Conservation (phyloP, 768 basidiomycete species). For the Cystobasidium onofrii region DNA sequence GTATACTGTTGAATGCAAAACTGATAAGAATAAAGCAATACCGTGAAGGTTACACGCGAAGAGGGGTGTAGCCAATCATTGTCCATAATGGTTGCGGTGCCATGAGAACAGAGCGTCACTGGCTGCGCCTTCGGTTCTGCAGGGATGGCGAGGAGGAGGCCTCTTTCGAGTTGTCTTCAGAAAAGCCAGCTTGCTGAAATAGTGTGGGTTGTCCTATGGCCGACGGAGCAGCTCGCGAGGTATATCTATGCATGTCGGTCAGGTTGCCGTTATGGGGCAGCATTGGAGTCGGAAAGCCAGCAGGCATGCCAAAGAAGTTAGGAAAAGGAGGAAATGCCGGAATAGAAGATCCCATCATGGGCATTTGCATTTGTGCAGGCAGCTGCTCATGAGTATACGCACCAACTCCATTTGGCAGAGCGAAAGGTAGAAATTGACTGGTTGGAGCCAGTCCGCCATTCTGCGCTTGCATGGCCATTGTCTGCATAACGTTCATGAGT, state of each 20-base stretch:
- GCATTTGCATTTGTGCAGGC: neutral
- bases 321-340: neutral
- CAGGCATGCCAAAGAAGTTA: constrained; percentile 1
- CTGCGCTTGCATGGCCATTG: constrained; percentile 19
- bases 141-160: neutral
- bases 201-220: neutral
- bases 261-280: neutral
- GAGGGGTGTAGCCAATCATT: too few species aligned
- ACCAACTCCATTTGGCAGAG: too few species aligned
- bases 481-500: constrained; percentile 25
- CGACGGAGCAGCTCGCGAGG: neutral
- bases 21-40: neutral
- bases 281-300: neutral
- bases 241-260: neutral
- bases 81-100: too few species aligned
- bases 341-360: neutral
- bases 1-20: neutral
- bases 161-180: neutral
- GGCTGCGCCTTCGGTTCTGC: neutral
- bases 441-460: neutral
- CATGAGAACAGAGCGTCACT: neutral
- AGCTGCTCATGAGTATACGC: neutral
- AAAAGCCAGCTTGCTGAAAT: neutral
- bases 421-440: neutral
- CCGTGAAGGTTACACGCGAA: too few species aligned